Conservation (phyloP, 306 rosid genomes). For the Geum urbanum region DNA sequence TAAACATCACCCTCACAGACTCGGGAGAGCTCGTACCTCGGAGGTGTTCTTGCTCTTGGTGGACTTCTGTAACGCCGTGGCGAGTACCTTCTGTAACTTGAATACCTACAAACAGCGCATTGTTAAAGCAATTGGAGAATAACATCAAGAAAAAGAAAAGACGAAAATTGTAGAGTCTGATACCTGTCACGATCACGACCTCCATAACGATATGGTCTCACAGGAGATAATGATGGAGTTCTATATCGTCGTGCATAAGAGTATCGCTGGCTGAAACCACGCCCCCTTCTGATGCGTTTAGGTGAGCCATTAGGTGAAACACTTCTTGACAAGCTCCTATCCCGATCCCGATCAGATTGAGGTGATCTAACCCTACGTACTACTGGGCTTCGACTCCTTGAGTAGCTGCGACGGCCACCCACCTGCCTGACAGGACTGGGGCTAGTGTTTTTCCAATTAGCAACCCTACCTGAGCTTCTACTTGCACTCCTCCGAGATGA, state of each 20-base stretch:
- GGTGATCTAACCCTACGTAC: conserved; percentile 68
- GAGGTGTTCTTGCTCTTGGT: conserved; percentile 74
- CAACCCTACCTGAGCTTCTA: conserved; percentile 75
- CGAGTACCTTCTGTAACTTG: conserved; percentile 76
- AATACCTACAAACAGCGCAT: conserved; percentile 44
- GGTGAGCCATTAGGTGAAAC: conserved; percentile 81
- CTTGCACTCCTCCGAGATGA: conserved; percentile 70
- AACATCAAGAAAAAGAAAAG: not conserved
- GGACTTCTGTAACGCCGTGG: conserved; percentile 95
- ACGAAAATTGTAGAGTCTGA: not conserved
- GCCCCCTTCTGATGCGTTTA: conserved; percentile 89
- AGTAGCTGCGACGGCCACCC: conserved; percentile 65
- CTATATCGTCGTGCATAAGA: conserved; percentile 91
- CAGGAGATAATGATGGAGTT: conserved; percentile 87
- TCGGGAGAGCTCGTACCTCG: conserved; percentile 45
- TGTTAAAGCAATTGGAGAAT: conserved; percentile 6
- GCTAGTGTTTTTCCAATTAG: conserved; percentile 55
- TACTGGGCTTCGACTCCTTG: conserved; percentile 76
- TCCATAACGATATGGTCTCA: conserved; percentile 75
- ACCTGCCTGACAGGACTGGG: conserved; percentile 64
- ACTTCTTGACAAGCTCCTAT: conserved; percentile 79
- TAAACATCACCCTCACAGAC: not conserved
- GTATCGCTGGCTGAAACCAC: conserved; percentile 91
- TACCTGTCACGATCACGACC: conserved; percentile 93
- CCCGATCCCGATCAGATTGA: conserved; percentile 34